phyloP scores from a whole-genome alignment of 2,329 filamentous ascomycete genomes.

The Aaosphaeria pasadenensis region DNA sequence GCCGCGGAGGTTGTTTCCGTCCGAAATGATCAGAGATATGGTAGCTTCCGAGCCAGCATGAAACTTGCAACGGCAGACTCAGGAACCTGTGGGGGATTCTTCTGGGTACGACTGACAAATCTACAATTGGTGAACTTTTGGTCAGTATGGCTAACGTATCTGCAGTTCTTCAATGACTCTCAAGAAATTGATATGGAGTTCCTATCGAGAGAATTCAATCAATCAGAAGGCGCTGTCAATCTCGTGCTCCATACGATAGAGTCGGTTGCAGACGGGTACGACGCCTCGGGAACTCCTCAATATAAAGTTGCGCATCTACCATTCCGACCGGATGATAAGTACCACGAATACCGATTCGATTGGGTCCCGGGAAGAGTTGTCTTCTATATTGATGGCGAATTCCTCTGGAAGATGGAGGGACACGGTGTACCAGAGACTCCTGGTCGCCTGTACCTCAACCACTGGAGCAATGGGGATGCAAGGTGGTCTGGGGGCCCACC shows the following conservation, averaged over 20 bases:
- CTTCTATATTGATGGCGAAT: conserved; percentile 66
- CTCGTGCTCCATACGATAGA: conserved; percentile 70
- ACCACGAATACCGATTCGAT: conserved; percentile 80
- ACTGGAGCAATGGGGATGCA: conserved; percentile 74
- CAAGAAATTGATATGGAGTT: conserved; percentile 83
- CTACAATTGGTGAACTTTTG: background rate
- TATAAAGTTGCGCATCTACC: conserved; percentile 59
- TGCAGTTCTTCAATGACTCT: conserved; percentile 72
- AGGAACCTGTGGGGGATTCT: conserved; percentile 76
- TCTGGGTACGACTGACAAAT: conserved; percentile 71
- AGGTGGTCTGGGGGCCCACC: conserved; percentile 73
- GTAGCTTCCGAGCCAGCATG: conserved; percentile 67
- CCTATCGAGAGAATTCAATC: conserved; percentile 64
- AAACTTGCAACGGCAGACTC: conserved; percentile 54
- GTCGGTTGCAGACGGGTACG: conserved; percentile 58
- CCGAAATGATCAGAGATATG: conserved; percentile 64
- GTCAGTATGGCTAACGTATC: conserved; percentile 6
- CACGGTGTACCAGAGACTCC: conserved; percentile 55
- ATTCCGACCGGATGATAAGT: conserved; percentile 63
- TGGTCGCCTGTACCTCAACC: conserved; percentile 68
- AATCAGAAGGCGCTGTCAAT: conserved; percentile 60
- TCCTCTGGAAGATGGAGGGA: conserved; percentile 55
- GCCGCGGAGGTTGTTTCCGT: conserved; percentile 63
- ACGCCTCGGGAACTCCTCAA: conserved; percentile 58
- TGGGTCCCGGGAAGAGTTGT: conserved; percentile 61